These are phyloP conservation scores for Suillus subluteus DNA, from an alignment of 768 basidiomycete genomes.

Conservation along the genomic window DNA sequence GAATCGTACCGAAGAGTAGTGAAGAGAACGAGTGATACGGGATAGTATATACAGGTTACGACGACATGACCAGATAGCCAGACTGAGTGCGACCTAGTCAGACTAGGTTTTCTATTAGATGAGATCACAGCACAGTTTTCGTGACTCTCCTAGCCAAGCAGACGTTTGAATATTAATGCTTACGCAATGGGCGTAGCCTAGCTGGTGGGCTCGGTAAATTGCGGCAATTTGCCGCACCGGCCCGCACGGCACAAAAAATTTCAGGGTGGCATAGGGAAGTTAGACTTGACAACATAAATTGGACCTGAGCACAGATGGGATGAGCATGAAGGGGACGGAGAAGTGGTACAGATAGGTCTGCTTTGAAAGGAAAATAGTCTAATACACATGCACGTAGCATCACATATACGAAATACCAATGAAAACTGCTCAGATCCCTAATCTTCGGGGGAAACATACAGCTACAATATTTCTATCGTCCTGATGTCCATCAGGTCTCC, in stretches of 20 bases:
- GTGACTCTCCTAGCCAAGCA: not conserved
- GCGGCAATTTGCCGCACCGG: no score
- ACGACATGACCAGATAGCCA: constrained; percentile 4
- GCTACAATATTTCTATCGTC: not conserved
- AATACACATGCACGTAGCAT: no score
- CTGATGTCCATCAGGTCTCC: not conserved
- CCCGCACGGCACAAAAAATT: no score
- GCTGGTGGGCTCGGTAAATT: no score
- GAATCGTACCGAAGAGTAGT: not conserved
- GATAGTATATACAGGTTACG: not conserved
- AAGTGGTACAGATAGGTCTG: no score
- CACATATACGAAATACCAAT: no score
- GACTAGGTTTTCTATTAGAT: not conserved
- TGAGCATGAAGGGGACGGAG: no score
- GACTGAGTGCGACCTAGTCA: not conserved
- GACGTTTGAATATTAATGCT: not conserved
- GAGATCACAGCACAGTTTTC: not conserved
- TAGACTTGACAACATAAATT: no score
- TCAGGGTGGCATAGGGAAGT: no score
- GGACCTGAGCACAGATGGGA: no score
- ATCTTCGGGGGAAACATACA: not conserved
- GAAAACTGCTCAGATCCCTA: no score
- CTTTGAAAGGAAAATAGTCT: no score
- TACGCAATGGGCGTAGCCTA: not conserved
- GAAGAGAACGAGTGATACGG: not conserved